Conservation (phyloP, 306 rosid genomes). For the Casuarina glauca region DNA sequence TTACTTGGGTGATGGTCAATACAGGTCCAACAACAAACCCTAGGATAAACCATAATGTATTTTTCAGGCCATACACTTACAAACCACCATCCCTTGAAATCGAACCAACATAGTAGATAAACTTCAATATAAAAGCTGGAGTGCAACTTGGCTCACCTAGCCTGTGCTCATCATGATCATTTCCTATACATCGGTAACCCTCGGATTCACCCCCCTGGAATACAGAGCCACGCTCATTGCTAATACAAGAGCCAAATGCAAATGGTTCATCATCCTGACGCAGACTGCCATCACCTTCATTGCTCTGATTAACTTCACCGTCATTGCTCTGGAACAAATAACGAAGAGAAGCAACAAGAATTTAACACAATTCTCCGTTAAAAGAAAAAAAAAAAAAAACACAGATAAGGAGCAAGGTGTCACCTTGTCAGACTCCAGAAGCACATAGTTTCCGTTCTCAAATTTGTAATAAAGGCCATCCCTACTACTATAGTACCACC, state of each 20-base stretch:
- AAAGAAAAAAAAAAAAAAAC: neutral
- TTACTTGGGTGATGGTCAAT: neutral
- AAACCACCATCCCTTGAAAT: neutral
- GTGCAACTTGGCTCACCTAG: conserved; percentile 39
- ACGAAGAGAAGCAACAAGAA: conserved; percentile 11
- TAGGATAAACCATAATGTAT: neutral
- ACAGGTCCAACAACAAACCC: neutral
- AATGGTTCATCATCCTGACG: conserved; percentile 21
- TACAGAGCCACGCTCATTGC: conserved; percentile 33
- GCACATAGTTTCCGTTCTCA: conserved; percentile 82
- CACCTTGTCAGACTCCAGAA: conserved; percentile 50
- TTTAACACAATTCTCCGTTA: neutral
- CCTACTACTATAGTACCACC: conserved; percentile 78
- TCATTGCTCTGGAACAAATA: conserved; percentile 38
- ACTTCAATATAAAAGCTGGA: conserved; percentile 2
- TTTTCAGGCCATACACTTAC: neutral
- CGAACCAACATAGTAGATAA: neutral
- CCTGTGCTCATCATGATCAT: conserved; percentile 26
- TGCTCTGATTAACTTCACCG: conserved; percentile 25
- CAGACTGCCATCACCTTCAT: conserved; percentile 34
- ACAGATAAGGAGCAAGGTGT: neutral
- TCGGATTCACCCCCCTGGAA: conserved; percentile 32
- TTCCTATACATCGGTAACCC: conserved; percentile 30
- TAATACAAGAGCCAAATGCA: conserved; percentile 2
- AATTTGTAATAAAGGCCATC: conserved; percentile 78